Percentiles rank a stretch among this genome's conserved stretches.
Conservation (phyloP, 441 rosid genomes). For the Flueggea neowawraea region DNA sequence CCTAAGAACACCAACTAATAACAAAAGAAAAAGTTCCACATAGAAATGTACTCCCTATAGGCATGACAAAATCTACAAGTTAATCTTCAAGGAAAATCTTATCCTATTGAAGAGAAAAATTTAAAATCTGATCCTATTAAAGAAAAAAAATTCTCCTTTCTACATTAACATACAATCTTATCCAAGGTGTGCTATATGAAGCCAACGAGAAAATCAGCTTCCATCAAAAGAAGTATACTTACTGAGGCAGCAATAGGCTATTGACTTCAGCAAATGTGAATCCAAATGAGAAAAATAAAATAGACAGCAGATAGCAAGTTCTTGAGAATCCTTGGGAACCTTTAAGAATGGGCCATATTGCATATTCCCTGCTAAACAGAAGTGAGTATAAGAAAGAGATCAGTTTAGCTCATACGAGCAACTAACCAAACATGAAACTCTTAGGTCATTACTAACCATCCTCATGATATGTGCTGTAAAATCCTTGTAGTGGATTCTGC, state of each 20-base stretch:
- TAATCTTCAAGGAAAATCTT: too few species aligned
- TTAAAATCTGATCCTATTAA: too few species aligned
- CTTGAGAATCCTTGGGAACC: constrained; percentile 71
- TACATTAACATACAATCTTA: too few species aligned
- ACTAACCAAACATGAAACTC: constrained; percentile 13
- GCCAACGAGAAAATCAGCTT: too few species aligned
- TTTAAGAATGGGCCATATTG: constrained; percentile 66
- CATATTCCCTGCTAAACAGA: constrained; percentile 44
- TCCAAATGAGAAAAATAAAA: constrained; percentile 67
- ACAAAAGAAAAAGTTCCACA: too few species aligned
- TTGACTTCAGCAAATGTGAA: constrained; percentile 48
- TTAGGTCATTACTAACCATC: constrained; percentile 43
- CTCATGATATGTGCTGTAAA: constrained; percentile 43
- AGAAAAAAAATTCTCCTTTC: too few species aligned
- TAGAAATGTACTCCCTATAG: too few species aligned
- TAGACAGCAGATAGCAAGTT: constrained; percentile 62
- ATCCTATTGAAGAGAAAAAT: too few species aligned
- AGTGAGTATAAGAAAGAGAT: constrained; percentile 11
- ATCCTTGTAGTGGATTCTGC: constrained; percentile 46
- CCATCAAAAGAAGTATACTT: constrained; percentile 29
- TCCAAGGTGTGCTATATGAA: too few species aligned
- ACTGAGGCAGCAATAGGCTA: constrained; percentile 73
- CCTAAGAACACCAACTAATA: too few species aligned
- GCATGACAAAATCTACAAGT: too few species aligned
- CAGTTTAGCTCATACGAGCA: constrained; percentile 15